phyloP scores from a whole-genome alignment of 1,139 yeast genomes.

The Saccharomyces hybrid region DNA sequence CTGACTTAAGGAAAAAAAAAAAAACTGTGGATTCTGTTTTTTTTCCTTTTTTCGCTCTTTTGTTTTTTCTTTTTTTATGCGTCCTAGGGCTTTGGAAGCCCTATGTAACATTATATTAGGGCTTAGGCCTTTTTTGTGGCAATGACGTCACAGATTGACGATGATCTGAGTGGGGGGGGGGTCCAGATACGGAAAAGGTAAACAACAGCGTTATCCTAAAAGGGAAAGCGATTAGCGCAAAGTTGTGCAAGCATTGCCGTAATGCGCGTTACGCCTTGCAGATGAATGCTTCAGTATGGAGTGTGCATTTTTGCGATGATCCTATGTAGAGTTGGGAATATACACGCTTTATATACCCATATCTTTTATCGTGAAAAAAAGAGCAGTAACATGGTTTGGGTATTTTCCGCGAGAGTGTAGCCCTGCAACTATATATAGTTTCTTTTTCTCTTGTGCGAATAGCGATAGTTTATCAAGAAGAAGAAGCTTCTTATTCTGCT shows the following conservation, averaged over 20 bases:
- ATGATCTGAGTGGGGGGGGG: background rate
- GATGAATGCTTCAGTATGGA: background rate
- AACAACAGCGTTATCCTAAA: background rate
- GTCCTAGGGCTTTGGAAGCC: background rate
- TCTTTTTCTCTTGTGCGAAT: background rate
- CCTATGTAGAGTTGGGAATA: background rate
- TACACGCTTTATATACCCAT: too few relatives aligned
- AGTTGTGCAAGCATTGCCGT: background rate
- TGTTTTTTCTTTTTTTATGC: background rate
- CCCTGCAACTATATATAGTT: background rate
- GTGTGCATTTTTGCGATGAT: background rate
- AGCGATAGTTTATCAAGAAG: background rate
- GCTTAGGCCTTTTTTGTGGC: background rate
- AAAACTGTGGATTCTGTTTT: conserved; percentile 18
- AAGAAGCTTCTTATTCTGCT: too few relatives aligned
- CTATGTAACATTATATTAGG: background rate
- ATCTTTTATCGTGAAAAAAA: background rate
- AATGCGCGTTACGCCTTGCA: background rate
- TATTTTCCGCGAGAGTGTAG: too few relatives aligned
- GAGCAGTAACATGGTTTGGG: background rate
- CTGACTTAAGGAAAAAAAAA: background rate
- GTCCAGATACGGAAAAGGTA: background rate
- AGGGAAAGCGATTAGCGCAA: background rate
- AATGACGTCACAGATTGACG: background rate
- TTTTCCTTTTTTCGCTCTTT: background rate